Base-by-base conservation (phyloP, 2,329 filamentous ascomycete genomes). In the Botrytis aclada region DNA sequence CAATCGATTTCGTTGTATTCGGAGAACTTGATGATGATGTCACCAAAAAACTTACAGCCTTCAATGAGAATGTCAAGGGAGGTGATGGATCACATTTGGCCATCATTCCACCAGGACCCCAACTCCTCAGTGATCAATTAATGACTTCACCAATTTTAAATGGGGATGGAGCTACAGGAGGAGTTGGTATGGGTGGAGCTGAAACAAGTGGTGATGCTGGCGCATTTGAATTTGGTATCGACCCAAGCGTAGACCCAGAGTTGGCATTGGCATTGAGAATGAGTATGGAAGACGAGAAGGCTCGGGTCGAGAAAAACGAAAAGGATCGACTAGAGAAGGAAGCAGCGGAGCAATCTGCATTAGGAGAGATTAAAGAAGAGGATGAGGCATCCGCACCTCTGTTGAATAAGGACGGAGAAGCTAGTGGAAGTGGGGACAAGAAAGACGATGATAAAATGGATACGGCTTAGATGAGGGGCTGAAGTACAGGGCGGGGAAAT, bases 261-360 rank as follows among this genome's bases (percentile, higher is more conserved):
- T 85, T 99, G 80, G 96, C 96, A 34, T 89, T 99, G 78, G 96
- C 96, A 70, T 86, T 99, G 81, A 91, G 96, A 76, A 97, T 99
- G 94, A 97, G 93, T 83, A 94, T 97, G 88, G 96, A 99, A 82
- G 96, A 99, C 82, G 96, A 99, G 84, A 97, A 97, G 85, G 95
- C 95, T 75, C 87, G 96, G 79, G 91, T 97, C 83, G 95, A 97
- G 82, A 94, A 94, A 84, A 90, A 92, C 80, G 93, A 92, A 78
- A 90, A 90, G 79, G 37, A 34, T 29, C 32, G 64, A 20, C 64
- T 66, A 22, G 89, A 93, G 76, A 91, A 93, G 78, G 91, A 93
- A 54, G 88, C 87, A 77, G 88, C 89, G 61, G 88, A 92, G 71
- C 95, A 95, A 85, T 89, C 89, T 61, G 89, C 90, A 63, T 86